Evolutionary conservation across 2,329 filamentous ascomycete species (phyloP).

Genomic region (Fusarium sublunatum): DNA sequence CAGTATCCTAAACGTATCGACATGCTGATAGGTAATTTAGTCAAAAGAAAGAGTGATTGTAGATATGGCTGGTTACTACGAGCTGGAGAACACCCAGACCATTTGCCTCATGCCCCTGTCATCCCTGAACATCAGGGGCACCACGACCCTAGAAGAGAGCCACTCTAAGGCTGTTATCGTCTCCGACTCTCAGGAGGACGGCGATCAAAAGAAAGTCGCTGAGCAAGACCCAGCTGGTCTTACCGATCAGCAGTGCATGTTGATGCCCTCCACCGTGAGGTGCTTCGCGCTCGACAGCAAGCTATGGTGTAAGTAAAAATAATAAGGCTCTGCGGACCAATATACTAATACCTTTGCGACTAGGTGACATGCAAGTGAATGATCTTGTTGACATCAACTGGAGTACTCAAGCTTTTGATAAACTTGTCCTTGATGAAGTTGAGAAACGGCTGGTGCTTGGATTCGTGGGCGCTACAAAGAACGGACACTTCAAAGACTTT

Average conservation of each 20-base stretch:
- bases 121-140: background rate
- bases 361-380: background rate
- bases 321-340: background rate
- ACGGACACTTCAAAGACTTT: background rate
- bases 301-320: constrained; percentile 25
- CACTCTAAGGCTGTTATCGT: background rate
- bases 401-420: background rate
- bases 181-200: background rate
- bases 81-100: background rate
- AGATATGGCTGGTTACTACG: background rate
- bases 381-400: background rate
- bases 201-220: background rate
- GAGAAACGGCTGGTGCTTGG: constrained; percentile 10
- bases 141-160: background rate
- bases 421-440: constrained; percentile 8
- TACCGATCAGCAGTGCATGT: constrained; percentile 18
- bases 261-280: constrained; percentile 3
- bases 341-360: background rate
- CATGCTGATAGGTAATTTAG: background rate
- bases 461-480: background rate
- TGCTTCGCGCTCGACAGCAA: constrained; percentile 17
- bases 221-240: background rate
- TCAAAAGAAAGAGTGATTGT: background rate
- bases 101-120: too few relatives aligned
- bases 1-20: background rate